Percentiles rank a stretch among this genome's conserved stretches.
Conservation (phyloP, 208 protist genomes). For the Leptomonas pyrrhocoris region DNA sequence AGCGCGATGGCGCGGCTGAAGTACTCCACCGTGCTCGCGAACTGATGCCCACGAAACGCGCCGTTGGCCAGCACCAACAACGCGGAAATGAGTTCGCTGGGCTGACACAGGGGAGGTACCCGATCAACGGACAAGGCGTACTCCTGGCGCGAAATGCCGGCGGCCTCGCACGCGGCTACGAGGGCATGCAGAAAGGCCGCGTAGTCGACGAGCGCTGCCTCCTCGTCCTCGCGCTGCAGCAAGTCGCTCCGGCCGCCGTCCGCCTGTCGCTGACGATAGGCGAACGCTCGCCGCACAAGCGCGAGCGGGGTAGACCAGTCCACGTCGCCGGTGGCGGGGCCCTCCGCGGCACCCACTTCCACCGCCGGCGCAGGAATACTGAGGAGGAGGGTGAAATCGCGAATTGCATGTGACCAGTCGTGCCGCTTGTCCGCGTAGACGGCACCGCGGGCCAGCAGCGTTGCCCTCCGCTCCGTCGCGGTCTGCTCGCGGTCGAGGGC, state of each 20-base stretch:
- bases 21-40: slow-evolving; percentile 57
- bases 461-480: slow-evolving; percentile 48
- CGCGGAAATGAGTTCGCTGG: slow-evolving; percentile 65
- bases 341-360: neutral
- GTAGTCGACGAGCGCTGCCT: slow-evolving; percentile 63
- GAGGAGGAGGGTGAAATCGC: slow-evolving; percentile 80
- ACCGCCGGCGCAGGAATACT: slow-evolving; percentile 32
- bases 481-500: slow-evolving; percentile 76
- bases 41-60: slow-evolving; percentile 62
- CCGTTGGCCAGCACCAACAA: slow-evolving; percentile 83
- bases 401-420: slow-evolving; percentile 76
- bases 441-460: slow-evolving; percentile 75
- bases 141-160: slow-evolving; percentile 7
- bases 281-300: slow-evolving; percentile 76
- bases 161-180: slow-evolving; percentile 7
- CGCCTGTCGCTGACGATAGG: slow-evolving; percentile 53
- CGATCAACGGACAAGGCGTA: slow-evolving; percentile 9
- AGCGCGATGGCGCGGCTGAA: slow-evolving; percentile 75
- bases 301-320: slow-evolving; percentile 71
- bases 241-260: slow-evolving; percentile 14
- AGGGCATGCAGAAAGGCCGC: slow-evolving; percentile 47
- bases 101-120: slow-evolving; percentile 40
- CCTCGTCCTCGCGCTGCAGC: slow-evolving; percentile 52
- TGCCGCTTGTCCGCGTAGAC: slow-evolving; percentile 57
- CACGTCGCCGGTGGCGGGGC: slow-evolving; percentile 7